These are phyloP conservation scores for Atkinsonella hypoxylon DNA, from an alignment of 2,329 filamentous ascomycete species.

Conservation along the genomic window DNA sequence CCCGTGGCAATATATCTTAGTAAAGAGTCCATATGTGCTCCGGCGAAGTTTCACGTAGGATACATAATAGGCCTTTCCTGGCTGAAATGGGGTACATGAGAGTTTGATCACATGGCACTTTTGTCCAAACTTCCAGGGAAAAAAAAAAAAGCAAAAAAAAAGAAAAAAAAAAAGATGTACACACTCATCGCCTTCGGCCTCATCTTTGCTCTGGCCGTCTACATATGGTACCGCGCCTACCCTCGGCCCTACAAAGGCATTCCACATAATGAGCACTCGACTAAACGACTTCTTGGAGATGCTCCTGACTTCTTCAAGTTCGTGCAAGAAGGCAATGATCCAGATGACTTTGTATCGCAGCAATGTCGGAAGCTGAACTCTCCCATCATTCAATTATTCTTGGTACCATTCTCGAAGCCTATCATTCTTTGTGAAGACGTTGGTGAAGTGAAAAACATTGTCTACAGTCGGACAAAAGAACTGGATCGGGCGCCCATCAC, in stretches of 20 bases:
- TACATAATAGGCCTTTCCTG: too few relatives aligned
- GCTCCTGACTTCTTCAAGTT: conserved; percentile 4
- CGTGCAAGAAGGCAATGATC: not conserved
- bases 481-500: conserved; percentile 30
- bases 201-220: not conserved
- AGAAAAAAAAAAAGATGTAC: not conserved
- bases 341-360: not conserved
- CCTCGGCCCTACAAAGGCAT: conserved; percentile 3
- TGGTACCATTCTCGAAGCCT: conserved; percentile 28
- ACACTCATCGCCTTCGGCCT: not conserved
- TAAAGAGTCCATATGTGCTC: too few relatives aligned
- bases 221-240: not conserved
- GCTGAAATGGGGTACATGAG: too few relatives aligned
- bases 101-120: too few relatives aligned
- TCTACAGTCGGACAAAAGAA: conserved; percentile 27
- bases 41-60: too few relatives aligned
- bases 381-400: conserved; percentile 18
- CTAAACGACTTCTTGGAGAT: conserved; percentile 4
- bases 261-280: conserved; percentile 4
- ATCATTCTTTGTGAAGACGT: conserved; percentile 28
- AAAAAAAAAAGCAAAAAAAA: too few relatives aligned
- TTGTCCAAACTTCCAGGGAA: too few relatives aligned
- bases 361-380: conserved; percentile 1
- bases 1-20: too few relatives aligned
- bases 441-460: conserved; percentile 30